These are phyloP conservation scores for Helenozyma baotianmanensis DNA, from an alignment of 805 yeast species.

Conservation along the genomic window DNA sequence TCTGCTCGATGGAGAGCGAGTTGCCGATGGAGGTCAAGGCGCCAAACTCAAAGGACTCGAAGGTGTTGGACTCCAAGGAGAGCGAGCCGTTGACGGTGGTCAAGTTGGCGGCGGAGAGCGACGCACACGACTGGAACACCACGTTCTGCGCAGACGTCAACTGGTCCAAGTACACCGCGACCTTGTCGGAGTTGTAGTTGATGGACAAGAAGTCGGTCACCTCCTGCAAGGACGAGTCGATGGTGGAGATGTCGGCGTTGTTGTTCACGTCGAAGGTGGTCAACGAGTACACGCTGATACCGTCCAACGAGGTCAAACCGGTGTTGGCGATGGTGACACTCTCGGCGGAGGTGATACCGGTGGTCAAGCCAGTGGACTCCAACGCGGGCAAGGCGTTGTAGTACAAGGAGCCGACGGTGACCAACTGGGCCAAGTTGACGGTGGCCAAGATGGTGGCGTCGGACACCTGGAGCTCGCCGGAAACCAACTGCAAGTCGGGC, in stretches of 20 bases:
- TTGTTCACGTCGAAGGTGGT: conserved; percentile 77
- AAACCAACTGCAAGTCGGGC: conserved; percentile 68
- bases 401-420: conserved; percentile 75
- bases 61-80: conserved; percentile 70
- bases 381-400: conserved; percentile 87
- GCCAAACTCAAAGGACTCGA: conserved; percentile 52
- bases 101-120: conserved; percentile 67
- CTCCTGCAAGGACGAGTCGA: conserved; percentile 66
- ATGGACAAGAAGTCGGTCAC: conserved; percentile 74
- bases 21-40: conserved; percentile 67
- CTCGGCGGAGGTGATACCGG: conserved; percentile 70
- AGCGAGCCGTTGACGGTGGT: conserved; percentile 73
- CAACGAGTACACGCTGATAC: conserved; percentile 50
- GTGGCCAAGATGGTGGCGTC: conserved; percentile 62
- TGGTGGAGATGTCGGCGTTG: conserved; percentile 71
- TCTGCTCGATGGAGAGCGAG: conserved; percentile 69
- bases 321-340: conserved; percentile 71
- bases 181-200: conserved; percentile 79
- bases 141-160: conserved; percentile 85
- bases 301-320: conserved; percentile 60
- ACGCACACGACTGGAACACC: conserved; percentile 73
- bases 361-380: conserved; percentile 56
- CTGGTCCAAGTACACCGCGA: conserved; percentile 61
- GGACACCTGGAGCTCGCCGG: conserved; percentile 62
- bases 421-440: conserved; percentile 71